Percentiles rank a stretch among this genome's conserved stretches.
Conservation (phyloP, 371 early-diverging fungal species). For the Caulochytrium protostelioides region DNA sequence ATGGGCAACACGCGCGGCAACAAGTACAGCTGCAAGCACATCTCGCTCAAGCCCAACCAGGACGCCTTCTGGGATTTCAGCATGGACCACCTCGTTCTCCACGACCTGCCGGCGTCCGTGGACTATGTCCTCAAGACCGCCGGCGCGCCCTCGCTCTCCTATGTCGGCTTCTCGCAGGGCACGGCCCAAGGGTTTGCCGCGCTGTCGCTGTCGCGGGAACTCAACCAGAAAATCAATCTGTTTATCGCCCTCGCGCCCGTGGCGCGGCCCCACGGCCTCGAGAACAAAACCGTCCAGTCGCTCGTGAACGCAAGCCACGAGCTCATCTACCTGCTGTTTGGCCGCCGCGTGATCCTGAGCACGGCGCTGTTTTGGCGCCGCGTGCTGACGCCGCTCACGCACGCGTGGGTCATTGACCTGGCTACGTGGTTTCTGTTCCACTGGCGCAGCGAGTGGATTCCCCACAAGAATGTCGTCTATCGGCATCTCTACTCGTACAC, state of each 20-base stretch:
- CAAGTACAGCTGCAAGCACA: conserved; percentile 80
- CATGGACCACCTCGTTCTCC: conserved; percentile 67
- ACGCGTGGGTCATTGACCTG: conserved; percentile 50
- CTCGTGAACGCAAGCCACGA: conserved; percentile 67
- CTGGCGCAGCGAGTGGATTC: conserved; percentile 57
- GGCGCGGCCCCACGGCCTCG: conserved; percentile 24
- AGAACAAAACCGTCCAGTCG: conserved; percentile 57
- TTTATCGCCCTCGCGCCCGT: conserved; percentile 80
- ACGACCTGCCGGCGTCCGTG: conserved; percentile 67
- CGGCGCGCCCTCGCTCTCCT: conserved; percentile 52
- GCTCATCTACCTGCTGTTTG: conserved; percentile 77
- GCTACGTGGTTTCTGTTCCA: conserved; percentile 58
- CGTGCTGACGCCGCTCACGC: conserved; percentile 50
- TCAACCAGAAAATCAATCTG: conserved; percentile 60
- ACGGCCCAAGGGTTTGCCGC: conserved; percentile 69
- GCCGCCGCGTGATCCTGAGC: conserved; percentile 53
- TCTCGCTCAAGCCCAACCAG: conserved; percentile 35
- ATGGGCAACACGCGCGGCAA: conserved; percentile 88
- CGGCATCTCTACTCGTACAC: conserved; percentile 73
- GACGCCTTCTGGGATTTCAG: conserved; percentile 82
- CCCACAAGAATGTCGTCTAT: conserved; percentile 57
- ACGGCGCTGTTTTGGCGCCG: conserved; percentile 66
- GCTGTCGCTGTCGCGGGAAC: conserved; percentile 48
- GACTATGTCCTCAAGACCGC: conserved; percentile 67
- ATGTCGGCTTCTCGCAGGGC: conserved; percentile 87